These are phyloP conservation scores for Pseudopithomyces maydicus DNA, from an alignment of 2,329 filamentous ascomycete genomes.

Conservation along the genomic window DNA sequence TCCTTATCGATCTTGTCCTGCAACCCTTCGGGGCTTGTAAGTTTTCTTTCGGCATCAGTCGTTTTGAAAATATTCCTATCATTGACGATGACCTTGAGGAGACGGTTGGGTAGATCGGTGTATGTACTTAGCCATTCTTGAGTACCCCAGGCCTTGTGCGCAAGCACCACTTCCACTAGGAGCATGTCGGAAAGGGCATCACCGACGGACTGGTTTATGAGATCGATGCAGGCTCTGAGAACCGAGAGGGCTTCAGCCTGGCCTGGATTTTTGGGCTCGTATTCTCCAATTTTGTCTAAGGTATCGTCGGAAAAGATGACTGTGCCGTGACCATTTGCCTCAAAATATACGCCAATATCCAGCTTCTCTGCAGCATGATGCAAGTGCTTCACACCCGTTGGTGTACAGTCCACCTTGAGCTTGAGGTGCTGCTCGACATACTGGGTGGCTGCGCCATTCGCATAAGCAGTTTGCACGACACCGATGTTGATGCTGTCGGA, in stretches of 20 bases:
- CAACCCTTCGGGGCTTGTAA: constrained; percentile 77
- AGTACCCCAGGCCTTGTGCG: constrained; percentile 89
- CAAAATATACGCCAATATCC: constrained; percentile 97
- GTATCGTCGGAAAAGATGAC: constrained; percentile 91
- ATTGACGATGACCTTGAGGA: constrained; percentile 89
- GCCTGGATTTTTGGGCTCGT: constrained; percentile 85
- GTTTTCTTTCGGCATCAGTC: constrained; percentile 87
- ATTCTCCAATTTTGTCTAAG: constrained; percentile 75
- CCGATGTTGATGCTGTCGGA: constrained; percentile 84
- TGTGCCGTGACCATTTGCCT: constrained; percentile 97
- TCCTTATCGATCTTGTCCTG: constrained; percentile 86
- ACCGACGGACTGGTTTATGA: constrained; percentile 98
- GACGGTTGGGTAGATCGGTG: constrained; percentile 88
- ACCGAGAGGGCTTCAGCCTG: constrained; percentile 89
- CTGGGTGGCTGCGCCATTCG: constrained; percentile 91
- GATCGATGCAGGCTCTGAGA: constrained; percentile 79
- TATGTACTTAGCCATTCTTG: constrained; percentile 94
- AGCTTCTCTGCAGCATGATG: constrained; percentile 96
- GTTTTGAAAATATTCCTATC: constrained; percentile 90
- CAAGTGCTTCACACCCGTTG: constrained; percentile 95
- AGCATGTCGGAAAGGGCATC: constrained; percentile 96
- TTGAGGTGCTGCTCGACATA: constrained; percentile 88
- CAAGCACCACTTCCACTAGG: constrained; percentile 92
- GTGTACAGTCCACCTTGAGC: constrained; percentile 89
- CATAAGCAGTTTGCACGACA: constrained; percentile 96